Evolutionary conservation across 306 rosid genomes (phyloP), one percentile per base, ranked within the genome.

Genomic region (Acmispon strigosus): DNA sequence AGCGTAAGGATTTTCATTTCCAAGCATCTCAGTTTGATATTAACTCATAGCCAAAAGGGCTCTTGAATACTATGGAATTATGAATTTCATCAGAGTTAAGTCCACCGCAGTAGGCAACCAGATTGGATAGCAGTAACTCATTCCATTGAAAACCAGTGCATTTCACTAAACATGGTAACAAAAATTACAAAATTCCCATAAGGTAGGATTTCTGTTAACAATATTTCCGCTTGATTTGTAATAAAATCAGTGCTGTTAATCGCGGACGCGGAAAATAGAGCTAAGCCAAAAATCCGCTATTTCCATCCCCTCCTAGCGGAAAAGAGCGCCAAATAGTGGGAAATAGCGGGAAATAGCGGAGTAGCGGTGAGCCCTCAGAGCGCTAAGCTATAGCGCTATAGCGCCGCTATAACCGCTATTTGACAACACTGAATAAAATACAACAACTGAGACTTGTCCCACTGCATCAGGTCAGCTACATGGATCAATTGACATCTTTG

Each of bases 1-100:
- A 20, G 43, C 13, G 20, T 6, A 42, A 34, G 70, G 61, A 54
- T 61, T 63, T 54, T 32, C 73, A 17, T 62, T 70, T 70, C 71
- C 77, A 54, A 70, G 52, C 43, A 70, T 20, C 39, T 24, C 4
- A 32, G 19, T 41, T 51, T 24, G 42, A 61, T 22, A 27, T 22
- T 44, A 27, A 64, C 14, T 8, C 55, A 42, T 52, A 57, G 51
- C 70, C 16, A 44, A 19, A 1, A n/a, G 24, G 52, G 59, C 32
- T 66, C 66, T 52, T 49, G 14, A 55, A 51, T 66, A 66, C 58
- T 41, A 19, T 12, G 14, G 41, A 16, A 7, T 34, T 47, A 41
- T 18, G 34, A 64, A 24, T 9, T 11, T 20, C 7, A 55, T 72
- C 48, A 44, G 10, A 22, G 27, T 69, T 34, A 69, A 66, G 54